phyloP scores from a whole-genome alignment of 768 basidiomycete species.

The Pisolithus albus region DNA sequence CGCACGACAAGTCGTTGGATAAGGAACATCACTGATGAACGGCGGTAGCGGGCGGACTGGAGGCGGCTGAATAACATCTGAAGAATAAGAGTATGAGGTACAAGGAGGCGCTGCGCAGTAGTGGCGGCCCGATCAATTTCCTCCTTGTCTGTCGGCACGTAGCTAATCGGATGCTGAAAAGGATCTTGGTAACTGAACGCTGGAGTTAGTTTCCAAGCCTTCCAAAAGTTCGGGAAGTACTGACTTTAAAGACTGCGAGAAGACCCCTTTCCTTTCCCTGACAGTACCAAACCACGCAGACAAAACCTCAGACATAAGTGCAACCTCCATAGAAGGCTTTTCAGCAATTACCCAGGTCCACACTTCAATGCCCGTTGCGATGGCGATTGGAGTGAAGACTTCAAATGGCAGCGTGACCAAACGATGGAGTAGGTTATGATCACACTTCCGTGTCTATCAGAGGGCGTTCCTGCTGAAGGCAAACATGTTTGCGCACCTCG shows the following conservation, averaged over 20 bases:
- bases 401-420: slow-evolving; percentile 85
- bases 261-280: slow-evolving; percentile 70
- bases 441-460: slow-evolving; percentile 46
- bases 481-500: slow-evolving; percentile 36
- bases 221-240: slow-evolving; percentile 22
- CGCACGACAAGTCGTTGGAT: slow-evolving; percentile 79
- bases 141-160: slow-evolving; percentile 85
- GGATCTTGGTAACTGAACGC: slow-evolving; percentile 76
- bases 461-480: not conserved
- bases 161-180: slow-evolving; percentile 77
- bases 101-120: slow-evolving; percentile 67
- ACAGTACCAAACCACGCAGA: slow-evolving; percentile 86
- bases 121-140: slow-evolving; percentile 66
- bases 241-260: slow-evolving; percentile 76
- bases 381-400: slow-evolving; percentile 78
- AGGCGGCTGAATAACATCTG: slow-evolving; percentile 87
- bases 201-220: slow-evolving; percentile 5
- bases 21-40: slow-evolving; percentile 77
- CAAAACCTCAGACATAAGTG: slow-evolving; percentile 77
- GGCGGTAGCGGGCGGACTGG: slow-evolving; percentile 87
- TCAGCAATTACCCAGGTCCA: slow-evolving; percentile 97
- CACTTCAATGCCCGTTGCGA: slow-evolving; percentile 83
- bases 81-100: slow-evolving; percentile 77
- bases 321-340: slow-evolving; percentile 73
- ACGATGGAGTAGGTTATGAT: slow-evolving; percentile 80